Evolutionary conservation across 129 eudicot species (phyloP).

Genomic region (Scalesia atractyloides): DNA sequence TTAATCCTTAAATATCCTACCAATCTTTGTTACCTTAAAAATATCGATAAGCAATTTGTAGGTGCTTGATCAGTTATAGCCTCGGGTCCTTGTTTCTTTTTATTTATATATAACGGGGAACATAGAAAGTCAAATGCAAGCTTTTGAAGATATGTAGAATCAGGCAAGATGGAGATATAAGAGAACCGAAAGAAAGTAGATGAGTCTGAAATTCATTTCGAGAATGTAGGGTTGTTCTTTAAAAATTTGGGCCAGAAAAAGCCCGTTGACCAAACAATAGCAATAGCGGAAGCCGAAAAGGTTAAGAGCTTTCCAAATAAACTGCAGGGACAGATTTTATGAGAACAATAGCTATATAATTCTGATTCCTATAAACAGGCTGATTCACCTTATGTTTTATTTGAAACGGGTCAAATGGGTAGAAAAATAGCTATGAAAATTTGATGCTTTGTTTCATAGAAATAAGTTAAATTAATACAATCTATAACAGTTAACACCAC

Average conservation of each 20-base stretch:
- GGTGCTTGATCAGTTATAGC: too few relatives aligned
- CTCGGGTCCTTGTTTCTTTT: not conserved
- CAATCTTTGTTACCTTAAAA: not conserved
- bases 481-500: not conserved
- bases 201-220: conserved; percentile 69
- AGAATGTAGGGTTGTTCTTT: conserved; percentile 71
- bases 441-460: not conserved
- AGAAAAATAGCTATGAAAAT: too few relatives aligned
- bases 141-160: conserved; percentile 71
- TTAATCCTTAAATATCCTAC: not conserved
- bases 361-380: too few relatives aligned
- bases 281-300: conserved; percentile 53
- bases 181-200: conserved; percentile 57
- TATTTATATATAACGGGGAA: conserved; percentile 74
- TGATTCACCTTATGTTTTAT: too few relatives aligned
- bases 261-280: conserved; percentile 50
- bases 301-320: conserved; percentile 48
- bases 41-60: too few relatives aligned
- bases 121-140: conserved; percentile 81
- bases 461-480: conserved; percentile 4
- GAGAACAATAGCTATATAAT: too few relatives aligned
- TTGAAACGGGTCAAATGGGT: too few relatives aligned
- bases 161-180: conserved; percentile 58
- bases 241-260: conserved; percentile 47
- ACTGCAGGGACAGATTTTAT: conserved; percentile 46